These are phyloP conservation scores for Blastocystis sp. DNA, from an alignment of 352 stramenopile species.

Conservation along the genomic window DNA sequence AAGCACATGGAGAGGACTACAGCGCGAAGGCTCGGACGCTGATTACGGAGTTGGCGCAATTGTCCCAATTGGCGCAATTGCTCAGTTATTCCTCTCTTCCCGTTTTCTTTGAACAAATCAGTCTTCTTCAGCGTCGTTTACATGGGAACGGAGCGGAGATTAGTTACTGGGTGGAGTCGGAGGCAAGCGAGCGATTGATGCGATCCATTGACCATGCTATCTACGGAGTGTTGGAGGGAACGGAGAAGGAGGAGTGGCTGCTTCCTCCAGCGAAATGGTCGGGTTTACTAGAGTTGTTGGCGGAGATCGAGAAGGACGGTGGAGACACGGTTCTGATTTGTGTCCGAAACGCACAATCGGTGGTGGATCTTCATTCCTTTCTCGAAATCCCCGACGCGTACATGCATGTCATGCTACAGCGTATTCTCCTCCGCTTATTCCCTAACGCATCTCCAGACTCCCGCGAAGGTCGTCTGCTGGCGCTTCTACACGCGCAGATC, in stretches of 20 bases:
- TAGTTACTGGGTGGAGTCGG: constrained; percentile 38
- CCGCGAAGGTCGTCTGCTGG: background rate
- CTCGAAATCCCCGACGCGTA: background rate
- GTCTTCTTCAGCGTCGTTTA: background rate
- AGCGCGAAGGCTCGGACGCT: background rate
- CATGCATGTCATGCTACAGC: background rate
- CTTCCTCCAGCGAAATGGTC: constrained; percentile 22
- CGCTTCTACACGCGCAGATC: background rate
- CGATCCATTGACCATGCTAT: background rate
- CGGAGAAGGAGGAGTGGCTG: background rate
- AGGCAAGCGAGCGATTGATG: background rate
- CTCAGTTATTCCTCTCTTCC: background rate
- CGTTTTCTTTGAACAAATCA: background rate
- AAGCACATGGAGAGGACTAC: background rate
- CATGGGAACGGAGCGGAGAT: background rate
- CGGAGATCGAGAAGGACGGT: background rate
- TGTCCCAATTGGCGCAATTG: background rate
- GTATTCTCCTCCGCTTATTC: background rate
- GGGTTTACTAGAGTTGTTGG: background rate
- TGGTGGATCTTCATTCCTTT: constrained; percentile 26
- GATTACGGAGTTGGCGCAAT: background rate
- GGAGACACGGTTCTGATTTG: background rate
- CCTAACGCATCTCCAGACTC: background rate
- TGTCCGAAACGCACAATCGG: background rate
- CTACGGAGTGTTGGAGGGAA: background rate